A percentile compares a stretch with the other conserved stretches of the same genome.
Evolutionary conservation across 2,329 filamentous ascomycete genomes (phyloP).

Genomic region (Aspergillus brunneoviolaceus): DNA sequence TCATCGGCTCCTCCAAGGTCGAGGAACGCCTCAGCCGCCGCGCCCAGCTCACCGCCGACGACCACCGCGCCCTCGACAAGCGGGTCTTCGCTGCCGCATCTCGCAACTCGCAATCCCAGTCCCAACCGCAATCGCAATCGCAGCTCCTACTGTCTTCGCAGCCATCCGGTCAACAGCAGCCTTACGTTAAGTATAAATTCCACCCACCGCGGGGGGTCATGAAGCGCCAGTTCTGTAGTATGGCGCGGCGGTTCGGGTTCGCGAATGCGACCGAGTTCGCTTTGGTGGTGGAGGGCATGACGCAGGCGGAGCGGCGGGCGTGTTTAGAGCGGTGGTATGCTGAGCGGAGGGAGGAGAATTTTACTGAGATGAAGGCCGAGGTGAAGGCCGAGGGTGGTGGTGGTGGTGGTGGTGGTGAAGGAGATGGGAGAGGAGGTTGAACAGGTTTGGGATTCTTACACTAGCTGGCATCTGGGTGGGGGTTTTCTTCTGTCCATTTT

Average conservation of each 20-base stretch:
- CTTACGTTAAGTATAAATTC: constrained; percentile 59
- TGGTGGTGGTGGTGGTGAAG: too few relatives aligned
- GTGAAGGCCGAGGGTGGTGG: too few relatives aligned
- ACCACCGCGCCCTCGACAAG: constrained; percentile 25
- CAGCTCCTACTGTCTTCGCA: neutral
- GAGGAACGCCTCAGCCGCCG: constrained; percentile 78
- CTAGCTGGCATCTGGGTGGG: too few relatives aligned
- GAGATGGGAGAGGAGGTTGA: too few relatives aligned
- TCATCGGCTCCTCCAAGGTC: constrained; percentile 88
- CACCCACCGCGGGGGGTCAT: constrained; percentile 73
- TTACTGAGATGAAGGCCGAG: neutral
- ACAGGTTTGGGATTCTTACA: too few relatives aligned
- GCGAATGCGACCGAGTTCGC: constrained; percentile 79
- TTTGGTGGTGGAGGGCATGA: constrained; percentile 85
- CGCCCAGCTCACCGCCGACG: constrained; percentile 56
- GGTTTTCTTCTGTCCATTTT: too few relatives aligned
- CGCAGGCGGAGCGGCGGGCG: constrained; percentile 74
- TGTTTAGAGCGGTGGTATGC: constrained; percentile 80
- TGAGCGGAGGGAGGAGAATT: constrained; percentile 53
- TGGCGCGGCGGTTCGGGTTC: constrained; percentile 79
- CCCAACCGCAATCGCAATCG: neutral
- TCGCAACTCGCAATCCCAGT: constrained; percentile 18
- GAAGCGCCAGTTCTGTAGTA: constrained; percentile 82
- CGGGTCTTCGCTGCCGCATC: constrained; percentile 32
- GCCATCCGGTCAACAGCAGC: constrained; percentile 31